Conservation (phyloP, 2,329 filamentous ascomycete genomes). For the Tolypocladium cylindrosporum region DNA sequence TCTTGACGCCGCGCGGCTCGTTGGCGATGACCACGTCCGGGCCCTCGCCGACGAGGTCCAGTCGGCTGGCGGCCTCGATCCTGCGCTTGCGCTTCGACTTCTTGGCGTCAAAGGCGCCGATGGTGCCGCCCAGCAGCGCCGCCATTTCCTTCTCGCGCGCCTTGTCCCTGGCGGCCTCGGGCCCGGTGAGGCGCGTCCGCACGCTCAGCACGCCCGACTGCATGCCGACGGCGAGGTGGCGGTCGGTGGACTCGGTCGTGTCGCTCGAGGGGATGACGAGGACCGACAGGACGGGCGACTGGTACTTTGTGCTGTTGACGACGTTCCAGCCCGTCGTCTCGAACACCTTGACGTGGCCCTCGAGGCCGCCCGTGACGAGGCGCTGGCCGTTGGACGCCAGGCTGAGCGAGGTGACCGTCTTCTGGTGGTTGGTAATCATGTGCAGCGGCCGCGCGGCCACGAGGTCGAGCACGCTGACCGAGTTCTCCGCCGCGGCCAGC, state of each 20-base stretch:
- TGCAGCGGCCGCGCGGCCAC: constrained; percentile 82
- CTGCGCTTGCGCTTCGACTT: constrained; percentile 58
- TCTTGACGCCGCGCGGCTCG: constrained; percentile 37
- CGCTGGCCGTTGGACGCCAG: constrained; percentile 72
- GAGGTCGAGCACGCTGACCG: constrained; percentile 85
- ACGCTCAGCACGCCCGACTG: constrained; percentile 86
- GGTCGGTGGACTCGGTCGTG: constrained; percentile 54
- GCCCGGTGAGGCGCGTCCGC: constrained; percentile 75
- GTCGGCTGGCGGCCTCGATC: constrained; percentile 35
- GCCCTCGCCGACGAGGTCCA: constrained; percentile 75
- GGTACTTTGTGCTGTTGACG: constrained; percentile 89
- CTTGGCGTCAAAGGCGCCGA: constrained; percentile 67
- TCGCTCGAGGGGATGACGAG: constrained; percentile 49
- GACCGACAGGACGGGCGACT: constrained; percentile 79
- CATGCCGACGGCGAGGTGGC: constrained; percentile 91
- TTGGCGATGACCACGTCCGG: constrained; percentile 84
- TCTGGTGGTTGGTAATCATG: constrained; percentile 88
- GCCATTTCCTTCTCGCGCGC: constrained; percentile 80
- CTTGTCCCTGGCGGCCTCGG: constrained; percentile 65
- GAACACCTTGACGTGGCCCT: constrained; percentile 95
- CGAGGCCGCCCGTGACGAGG: constrained; percentile 78
- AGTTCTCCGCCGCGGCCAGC: constrained; percentile 73
- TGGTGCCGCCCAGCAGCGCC: constrained; percentile 64
- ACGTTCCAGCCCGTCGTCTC: constrained; percentile 94
- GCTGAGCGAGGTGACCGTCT: constrained; percentile 84